Percentiles rank a stretch among this genome's conserved stretches.
phyloP scores from a whole-genome alignment of 1,284 basidiomycete species.

The Melanopsichium pennsylvanicum region DNA sequence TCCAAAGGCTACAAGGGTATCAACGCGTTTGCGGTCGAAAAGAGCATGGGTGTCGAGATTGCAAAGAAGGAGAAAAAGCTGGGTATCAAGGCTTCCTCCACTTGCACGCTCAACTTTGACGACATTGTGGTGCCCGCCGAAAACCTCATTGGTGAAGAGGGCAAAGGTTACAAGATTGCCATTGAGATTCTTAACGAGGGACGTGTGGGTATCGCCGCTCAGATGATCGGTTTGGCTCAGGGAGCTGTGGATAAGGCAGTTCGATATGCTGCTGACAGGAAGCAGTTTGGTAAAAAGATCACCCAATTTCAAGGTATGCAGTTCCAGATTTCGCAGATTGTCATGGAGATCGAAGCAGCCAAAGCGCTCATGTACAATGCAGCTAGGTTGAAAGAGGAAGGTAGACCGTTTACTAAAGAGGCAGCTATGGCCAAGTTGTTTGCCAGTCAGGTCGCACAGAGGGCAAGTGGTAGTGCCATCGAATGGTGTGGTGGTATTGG shows the following conservation, averaged over 20 bases:
- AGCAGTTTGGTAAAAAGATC: constrained; percentile 91
- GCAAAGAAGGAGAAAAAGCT: constrained; percentile 99
- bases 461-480: constrained; percentile 85
- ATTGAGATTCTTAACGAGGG: constrained; percentile 98
- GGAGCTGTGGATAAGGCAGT: constrained; percentile 94
- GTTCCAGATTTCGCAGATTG: constrained; percentile 87
- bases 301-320: constrained; percentile 89
- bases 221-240: constrained; percentile 86
- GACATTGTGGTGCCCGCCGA: constrained; percentile 89
- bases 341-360: constrained; percentile 89
- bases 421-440: constrained; percentile 92
- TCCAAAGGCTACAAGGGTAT: constrained; percentile 98
- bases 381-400: constrained; percentile 89
- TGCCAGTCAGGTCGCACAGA: constrained; percentile 86
- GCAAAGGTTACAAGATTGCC: constrained; percentile 92
- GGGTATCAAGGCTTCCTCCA: constrained; percentile 95
- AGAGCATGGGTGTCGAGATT: constrained; percentile 95
- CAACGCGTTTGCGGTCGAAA: constrained; percentile 94
- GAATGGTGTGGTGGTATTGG: constrained; percentile 97
- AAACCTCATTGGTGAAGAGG: constrained; percentile 91
- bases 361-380: constrained; percentile 95
- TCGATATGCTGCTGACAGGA: constrained; percentile 89
- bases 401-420: constrained; percentile 88
- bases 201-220: constrained; percentile 93
- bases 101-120: constrained; percentile 95